Evolutionary conservation across 148 eudicot genomes (phyloP), one percentile per base, ranked within the genome.

Genomic region (Silene conica): DNA sequence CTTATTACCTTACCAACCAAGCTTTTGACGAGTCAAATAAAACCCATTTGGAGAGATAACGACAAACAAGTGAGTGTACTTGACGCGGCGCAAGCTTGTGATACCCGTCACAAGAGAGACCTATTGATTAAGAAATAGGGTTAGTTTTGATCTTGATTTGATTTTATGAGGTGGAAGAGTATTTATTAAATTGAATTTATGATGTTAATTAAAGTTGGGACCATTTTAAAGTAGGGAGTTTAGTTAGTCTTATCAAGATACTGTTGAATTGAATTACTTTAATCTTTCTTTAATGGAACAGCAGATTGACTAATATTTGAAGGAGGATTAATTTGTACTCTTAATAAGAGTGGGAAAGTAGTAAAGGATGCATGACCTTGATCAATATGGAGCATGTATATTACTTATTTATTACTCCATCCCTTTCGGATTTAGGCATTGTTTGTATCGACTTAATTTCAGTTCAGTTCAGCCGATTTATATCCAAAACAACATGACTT

Each of bases 141-240:
- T 72, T 57, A 73, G 61, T 25, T 43, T 74, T 74, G 70, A 48
- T 68, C 67, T 76, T 76, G 73, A 3, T 78, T 78, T 62, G 58
- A 21, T 66, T 67, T 46, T 15, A 52, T 78, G 77, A 72, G 69
- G 45, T 73, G 61, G 45, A 25, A 11, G 55, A 50, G 14, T 50
- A 50, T 50, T 50, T 50, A 0, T 38, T 38, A 38, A 38, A 38
- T 65, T 66, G 56, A 45, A 78, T 34, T 13, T 23, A 28, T 19
- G 8, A 58, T 58, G 2, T 21, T 28, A 19, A 13, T 1, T 74
- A 38, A 72, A 48, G 73, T 20, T 79, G 69, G 73, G 59, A 45
- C 45, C 77, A 38, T 69, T 79, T 54, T 62, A 41, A 6, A 59
- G 63, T 60, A 5, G 65, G 45, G 10, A 67, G 50, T 54, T 62